These are phyloP conservation scores for Syzygium grande DNA, from an alignment of 345 rosid species.

Conservation along the genomic window DNA sequence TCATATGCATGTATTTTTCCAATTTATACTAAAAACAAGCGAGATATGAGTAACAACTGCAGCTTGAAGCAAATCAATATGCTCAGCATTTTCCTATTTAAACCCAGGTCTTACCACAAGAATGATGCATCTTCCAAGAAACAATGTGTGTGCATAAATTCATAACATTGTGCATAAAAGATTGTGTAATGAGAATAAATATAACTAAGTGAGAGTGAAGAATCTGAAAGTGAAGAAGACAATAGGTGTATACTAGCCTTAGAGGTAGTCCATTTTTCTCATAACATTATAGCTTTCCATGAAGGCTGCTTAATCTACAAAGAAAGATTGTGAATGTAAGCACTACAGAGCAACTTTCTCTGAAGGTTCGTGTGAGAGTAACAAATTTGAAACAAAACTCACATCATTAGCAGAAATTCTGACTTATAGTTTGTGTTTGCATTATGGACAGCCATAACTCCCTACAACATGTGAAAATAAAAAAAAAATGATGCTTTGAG, in stretches of 20 bases:
- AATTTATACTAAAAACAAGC: neutral
- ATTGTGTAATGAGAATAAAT: neutral
- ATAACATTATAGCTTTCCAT: constrained; percentile 69
- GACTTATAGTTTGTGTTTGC: constrained; percentile 80
- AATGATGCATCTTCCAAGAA: neutral
- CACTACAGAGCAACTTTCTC: neutral
- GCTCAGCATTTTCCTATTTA: neutral
- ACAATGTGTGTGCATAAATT: neutral
- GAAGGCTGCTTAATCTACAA: constrained; percentile 91
- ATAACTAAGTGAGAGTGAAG: too few relatives aligned
- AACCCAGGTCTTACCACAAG: neutral
- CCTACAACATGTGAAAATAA: constrained; percentile 30
- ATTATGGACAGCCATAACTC: constrained; percentile 90
- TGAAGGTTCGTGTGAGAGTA: neutral
- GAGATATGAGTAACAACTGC: neutral
- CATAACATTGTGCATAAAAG: neutral
- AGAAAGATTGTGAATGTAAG: neutral
- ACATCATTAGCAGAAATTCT: constrained; percentile 93
- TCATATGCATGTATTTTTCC: neutral
- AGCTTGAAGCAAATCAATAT: neutral
- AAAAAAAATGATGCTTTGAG: neutral
- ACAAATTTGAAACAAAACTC: constrained; percentile 2
- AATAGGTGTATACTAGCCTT: constrained; percentile 36
- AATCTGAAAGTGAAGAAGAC: neutral
- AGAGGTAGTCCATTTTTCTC: constrained; percentile 91